These are phyloP conservation scores for Macrophomina pseudophaseolina DNA, from an alignment of 2,329 filamentous ascomycete species.

Conservation along the genomic window DNA sequence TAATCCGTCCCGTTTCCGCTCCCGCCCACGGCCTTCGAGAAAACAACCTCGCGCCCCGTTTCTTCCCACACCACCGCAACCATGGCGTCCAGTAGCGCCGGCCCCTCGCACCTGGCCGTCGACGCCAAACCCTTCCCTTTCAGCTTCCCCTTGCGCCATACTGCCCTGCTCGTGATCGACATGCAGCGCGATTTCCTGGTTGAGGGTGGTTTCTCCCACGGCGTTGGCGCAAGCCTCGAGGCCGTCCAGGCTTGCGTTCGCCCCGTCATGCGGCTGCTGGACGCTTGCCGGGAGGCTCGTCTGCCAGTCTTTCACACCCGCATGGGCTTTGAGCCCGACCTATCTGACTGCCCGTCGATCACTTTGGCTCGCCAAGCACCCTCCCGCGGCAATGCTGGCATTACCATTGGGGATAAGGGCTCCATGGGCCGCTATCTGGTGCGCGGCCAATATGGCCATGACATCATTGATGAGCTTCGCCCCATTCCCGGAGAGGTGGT, in stretches of 20 bases:
- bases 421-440: conserved; percentile 60
- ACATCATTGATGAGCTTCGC: conserved; percentile 59
- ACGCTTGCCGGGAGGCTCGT: conserved; percentile 49
- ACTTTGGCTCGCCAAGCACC: conserved; percentile 57
- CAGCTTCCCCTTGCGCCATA: conserved; percentile 52
- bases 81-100: conserved; percentile 13
- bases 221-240: conserved; percentile 53
- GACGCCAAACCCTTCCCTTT: conserved; percentile 55
- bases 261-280: conserved; percentile 49
- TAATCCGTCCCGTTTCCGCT: not conserved
- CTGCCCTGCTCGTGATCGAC: conserved; percentile 58
- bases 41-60: not conserved
- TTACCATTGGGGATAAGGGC: conserved; percentile 59
- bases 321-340: conserved; percentile 57
- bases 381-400: conserved; percentile 49
- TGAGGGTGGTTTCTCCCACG: conserved; percentile 57
- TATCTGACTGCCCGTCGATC: conserved; percentile 59
- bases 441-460: conserved; percentile 61
- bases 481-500: conserved; percentile 59
- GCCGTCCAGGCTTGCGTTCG: conserved; percentile 47
- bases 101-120: conserved; percentile 25
- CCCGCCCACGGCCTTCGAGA: not conserved
- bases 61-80: not conserved
- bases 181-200: conserved; percentile 60
- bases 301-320: conserved; percentile 56